phyloP scores from a whole-genome alignment of 306 rosid genomes.

The Purshia tridentata region DNA sequence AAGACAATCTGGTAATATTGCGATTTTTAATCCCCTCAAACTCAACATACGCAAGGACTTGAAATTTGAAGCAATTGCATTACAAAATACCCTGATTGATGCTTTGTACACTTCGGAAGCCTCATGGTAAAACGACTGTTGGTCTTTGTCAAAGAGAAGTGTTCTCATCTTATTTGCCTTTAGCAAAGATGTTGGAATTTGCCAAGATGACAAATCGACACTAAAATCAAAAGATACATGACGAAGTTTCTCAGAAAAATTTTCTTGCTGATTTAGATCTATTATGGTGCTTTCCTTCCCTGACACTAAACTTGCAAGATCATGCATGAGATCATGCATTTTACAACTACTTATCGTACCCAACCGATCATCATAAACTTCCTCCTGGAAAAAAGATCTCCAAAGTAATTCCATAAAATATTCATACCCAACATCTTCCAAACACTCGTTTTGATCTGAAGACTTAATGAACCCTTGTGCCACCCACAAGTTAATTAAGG shows the following conservation, averaged over 20 bases:
- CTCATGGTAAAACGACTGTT: too few relatives aligned
- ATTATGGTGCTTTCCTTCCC: background rate
- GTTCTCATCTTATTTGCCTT: too few relatives aligned
- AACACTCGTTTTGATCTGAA: background rate
- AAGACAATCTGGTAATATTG: background rate
- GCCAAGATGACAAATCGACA: too few relatives aligned
- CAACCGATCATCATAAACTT: background rate
- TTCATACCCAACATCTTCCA: constrained; percentile 20
- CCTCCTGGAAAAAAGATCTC: constrained; percentile 37
- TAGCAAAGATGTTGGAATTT: too few relatives aligned
- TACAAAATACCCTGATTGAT: too few relatives aligned
- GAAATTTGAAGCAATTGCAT: too few relatives aligned
- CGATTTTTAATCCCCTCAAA: background rate
- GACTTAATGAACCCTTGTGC: constrained; percentile 5
- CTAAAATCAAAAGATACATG: background rate
- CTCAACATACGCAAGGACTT: background rate
- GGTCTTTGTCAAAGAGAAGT: too few relatives aligned
- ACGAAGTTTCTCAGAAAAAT: background rate
- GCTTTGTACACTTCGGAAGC: too few relatives aligned
- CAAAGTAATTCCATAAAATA: constrained; percentile 31
- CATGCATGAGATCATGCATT: constrained; percentile 37
- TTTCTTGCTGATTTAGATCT: background rate
- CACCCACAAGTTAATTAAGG: background rate
- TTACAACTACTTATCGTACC: constrained; percentile 15
- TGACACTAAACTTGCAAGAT: constrained; percentile 26